Evolutionary conservation across 2,329 filamentous ascomycete genomes (phyloP), one percentile per base, ranked within the genome.

Genomic region (Colletotrichum endophyticum): DNA sequence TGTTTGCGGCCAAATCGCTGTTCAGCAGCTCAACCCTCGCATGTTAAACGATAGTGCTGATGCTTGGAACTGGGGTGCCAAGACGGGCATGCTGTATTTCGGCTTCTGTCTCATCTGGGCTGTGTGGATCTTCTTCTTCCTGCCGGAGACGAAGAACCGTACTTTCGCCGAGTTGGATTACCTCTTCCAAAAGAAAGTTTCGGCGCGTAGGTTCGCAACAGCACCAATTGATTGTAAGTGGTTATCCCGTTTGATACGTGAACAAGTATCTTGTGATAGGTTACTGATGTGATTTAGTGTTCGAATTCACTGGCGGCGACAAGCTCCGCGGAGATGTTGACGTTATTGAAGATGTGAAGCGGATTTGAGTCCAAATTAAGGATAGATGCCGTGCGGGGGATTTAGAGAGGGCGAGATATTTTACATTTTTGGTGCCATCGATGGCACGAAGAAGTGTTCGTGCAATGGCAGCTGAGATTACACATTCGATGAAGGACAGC

Each of bases 101-200:
- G 82, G 82, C 6, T 80, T 88, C n/a, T 87, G 88, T 78, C 80
- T 86, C 22, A 64, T 85, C 12, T 86, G 86, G 75, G 80, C 85
- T 4, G 78, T 83, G 0, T 89, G 88, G 81, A 86, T 87, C 16
- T 87, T 81, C 77, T 87, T 86, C 80, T 86, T 83, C 76, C 81
- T 87, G 8, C 86, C 86, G 61, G 88, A 89, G 81, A 87, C 87
- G 1, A 85, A 84, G 61, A 85, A 86, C 15, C 84, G 86, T 64
- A 86, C 83, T 2, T 85, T 88, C 66, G 87, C 87, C 72, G 88
- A 90, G 80, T 84, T 90, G 25, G 88, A 89, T 76, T 81, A 84
- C n/a, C 79, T 90, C 74, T 89, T 90, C 79, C 83, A 87, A 70
- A 81, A 79, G 66, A 82, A 80, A 73, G 79, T 81, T 5, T 70